Evolutionary conservation across 495 filamentous ascomycete species (phyloP), one percentile per base, ranked within the genome.

Genomic region (Friedmanniomyces simplex): DNA sequence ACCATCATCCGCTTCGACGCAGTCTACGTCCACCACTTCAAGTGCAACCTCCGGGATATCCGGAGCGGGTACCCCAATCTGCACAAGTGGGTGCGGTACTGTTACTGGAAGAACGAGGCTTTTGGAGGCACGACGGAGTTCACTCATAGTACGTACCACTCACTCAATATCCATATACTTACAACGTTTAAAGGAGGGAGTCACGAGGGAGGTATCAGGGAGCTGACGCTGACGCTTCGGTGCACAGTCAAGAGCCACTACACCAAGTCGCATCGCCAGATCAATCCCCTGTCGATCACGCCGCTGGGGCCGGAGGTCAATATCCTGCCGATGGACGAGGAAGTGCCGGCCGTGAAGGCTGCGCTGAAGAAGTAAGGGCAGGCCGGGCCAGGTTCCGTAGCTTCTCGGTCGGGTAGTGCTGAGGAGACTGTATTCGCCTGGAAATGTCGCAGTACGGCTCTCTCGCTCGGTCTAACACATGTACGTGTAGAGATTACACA

Each of bases 31-130:
- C 88, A 93, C 76, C 88, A 94, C 70, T 96, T 96, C 76, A 95
- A 95, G 75, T 90, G 86, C 67, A 96, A 96, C 68, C 69, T 95
- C 39, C 77, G 83, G 8, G 88, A 88, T 71, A 94, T 96, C 55
- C 73, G 90, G 2, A 81, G 79, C 22, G 89, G 87, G 6, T 91
- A 82, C 64, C 86, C 85, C 25, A 71, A 74, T 52, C 71, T 88
- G 45, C 83, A 89, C 62, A 73, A 71, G 48, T 89, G 86, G 86
- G 59, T 88, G 55, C 71, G 84, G 7, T 68, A 73, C 21, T 65
- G 87, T 57, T 89, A 87, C 65, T 89, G 86, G 86, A 79, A 86
- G 66, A 57, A 75, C 12, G 75, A 74, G 16, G 80, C 77, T 52
- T 84, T 86, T 66, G 61, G 67, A 58, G 78, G 82, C 3, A 88